Conservation (phyloP, 306 rosid genomes). For the Sicyos edulis region DNA sequence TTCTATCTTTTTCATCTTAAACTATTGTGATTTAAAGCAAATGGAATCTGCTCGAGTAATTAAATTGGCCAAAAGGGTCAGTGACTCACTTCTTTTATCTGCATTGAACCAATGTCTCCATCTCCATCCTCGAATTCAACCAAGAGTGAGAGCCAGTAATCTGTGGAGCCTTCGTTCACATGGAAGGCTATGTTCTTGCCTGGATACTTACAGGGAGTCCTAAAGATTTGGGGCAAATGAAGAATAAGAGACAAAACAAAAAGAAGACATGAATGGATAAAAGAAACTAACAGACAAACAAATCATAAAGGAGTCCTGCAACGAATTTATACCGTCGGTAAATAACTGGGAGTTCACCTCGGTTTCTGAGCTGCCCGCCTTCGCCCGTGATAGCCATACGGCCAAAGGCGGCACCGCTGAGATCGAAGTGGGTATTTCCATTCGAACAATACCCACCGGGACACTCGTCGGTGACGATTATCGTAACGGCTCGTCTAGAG, state of each 20-base stretch:
- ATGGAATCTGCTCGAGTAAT: not conserved
- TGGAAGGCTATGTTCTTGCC: slow-evolving; percentile 65
- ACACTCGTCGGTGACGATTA: slow-evolving; percentile 77
- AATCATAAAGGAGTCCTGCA: not conserved
- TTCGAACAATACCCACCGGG: slow-evolving; percentile 61
- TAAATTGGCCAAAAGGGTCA: not conserved
- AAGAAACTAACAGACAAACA: not conserved
- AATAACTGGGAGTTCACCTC: slow-evolving; percentile 55
- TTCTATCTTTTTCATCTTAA: slow-evolving; percentile 5
- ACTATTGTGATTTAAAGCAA: not conserved
- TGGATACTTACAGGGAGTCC: slow-evolving; percentile 67
- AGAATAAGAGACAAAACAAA: slow-evolving; percentile 10
- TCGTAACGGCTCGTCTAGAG: slow-evolving; percentile 69
- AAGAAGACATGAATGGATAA: not conserved
- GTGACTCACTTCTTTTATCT: slow-evolving; percentile 50
- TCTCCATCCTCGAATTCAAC: slow-evolving; percentile 79
- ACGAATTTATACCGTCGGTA: slow-evolving; percentile 28
- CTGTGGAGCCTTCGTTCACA: slow-evolving; percentile 89
- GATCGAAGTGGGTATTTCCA: slow-evolving; percentile 74
- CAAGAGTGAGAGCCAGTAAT: slow-evolving; percentile 66
- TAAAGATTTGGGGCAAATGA: slow-evolving; percentile 10
- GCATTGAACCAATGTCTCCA: slow-evolving; percentile 80
- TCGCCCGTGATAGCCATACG: slow-evolving; percentile 71
- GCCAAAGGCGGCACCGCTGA: slow-evolving; percentile 89
- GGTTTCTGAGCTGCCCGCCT: slow-evolving; percentile 54